Conservation (phyloP, 2,329 filamentous ascomycete species). For the Sphaceloma murrayae region DNA sequence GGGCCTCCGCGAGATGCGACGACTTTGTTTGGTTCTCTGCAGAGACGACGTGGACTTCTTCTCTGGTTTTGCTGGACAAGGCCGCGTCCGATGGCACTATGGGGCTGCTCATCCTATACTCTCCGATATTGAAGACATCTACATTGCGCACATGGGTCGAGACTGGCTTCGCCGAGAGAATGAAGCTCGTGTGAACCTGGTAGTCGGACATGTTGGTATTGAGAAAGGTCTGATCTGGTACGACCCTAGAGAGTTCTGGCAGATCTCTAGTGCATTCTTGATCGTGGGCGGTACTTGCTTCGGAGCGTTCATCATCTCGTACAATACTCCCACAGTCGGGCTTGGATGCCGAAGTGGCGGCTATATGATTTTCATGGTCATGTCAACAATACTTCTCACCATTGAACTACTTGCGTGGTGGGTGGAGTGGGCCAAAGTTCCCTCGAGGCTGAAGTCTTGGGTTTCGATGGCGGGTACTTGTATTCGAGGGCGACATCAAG, state of each 20-base stretch:
- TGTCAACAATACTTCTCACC: slow-evolving; percentile 29
- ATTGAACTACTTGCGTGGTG: slow-evolving; percentile 33
- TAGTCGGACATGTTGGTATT: slow-evolving; percentile 26
- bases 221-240: slow-evolving; percentile 32
- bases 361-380: slow-evolving; percentile 35
- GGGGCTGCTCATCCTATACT: slow-evolving; percentile 36
- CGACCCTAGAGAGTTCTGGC: slow-evolving; percentile 36
- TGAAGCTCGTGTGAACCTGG: slow-evolving; percentile 29
- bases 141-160: too few relatives aligned
- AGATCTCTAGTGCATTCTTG: slow-evolving; percentile 31
- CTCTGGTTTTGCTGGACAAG: slow-evolving; percentile 34
- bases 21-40: too few relatives aligned
- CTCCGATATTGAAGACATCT: slow-evolving; percentile 34
- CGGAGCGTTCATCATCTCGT: slow-evolving; percentile 36
- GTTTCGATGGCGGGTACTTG: too few relatives aligned
- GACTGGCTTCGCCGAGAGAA: slow-evolving; percentile 31
- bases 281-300: slow-evolving; percentile 32
- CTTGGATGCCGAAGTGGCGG: slow-evolving; percentile 34
- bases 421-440: not conserved
- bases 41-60: slow-evolving; percentile 30
- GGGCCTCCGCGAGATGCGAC: too few relatives aligned
- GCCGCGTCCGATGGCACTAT: slow-evolving; percentile 30
- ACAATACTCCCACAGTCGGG: slow-evolving; percentile 39
- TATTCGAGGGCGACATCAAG: too few relatives aligned
- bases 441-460: too few relatives aligned